Base-by-base conservation (phyloP, 2,329 filamentous ascomycete species). In the Teratosphaeria pseudoeucalypti region DNA sequence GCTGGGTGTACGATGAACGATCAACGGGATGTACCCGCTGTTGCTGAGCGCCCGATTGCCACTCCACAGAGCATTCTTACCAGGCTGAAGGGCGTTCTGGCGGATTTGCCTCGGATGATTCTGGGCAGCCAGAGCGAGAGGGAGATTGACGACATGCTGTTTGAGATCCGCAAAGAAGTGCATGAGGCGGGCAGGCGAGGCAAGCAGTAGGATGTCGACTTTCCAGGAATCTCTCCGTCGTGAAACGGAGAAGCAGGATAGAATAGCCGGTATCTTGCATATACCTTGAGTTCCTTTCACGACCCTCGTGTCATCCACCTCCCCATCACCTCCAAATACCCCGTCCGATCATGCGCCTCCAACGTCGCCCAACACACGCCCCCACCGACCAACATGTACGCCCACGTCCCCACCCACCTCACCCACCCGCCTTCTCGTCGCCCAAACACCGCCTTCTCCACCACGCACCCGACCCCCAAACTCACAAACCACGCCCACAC, bases 101-200 rank as follows among this genome's bases (percentile, higher is more conserved):
- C 79, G 23, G 80, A 84, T 63, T 77, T 91, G 60, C 81, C 80
- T 58, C 76, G 75, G 32, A 78, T 85, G 26, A 77, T 81, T 16
- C 74, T 95, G 52, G 84, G 84, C 16, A 79, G 83, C 11, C 78
- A 82, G 11, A 85, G 89, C 62, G 82, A 90, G 57, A 81, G 85
- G 61, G 80, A 86, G 70, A 80, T 94, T 64, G 89, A 94, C 68
- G 87, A 92, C 69, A 76, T 90, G 66, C 79, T 94, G 70, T 89
- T 92, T 77, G 87, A 92, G 71, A 83, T 92, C 64, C 86, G 88
- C 72, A 80, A 82, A 63, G 85, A 88, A 71, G 79, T 92, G 57
- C 88, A 88, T 71, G 83, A 86, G 59, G 89, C 89, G 16, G 85
- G 56, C 9, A 52, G 60, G 47, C 56, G 62, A 19, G 57, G 52